Base-by-base conservation (phyloP, 164 flowering plant species). In the Aristolochia fimbriata region DNA sequence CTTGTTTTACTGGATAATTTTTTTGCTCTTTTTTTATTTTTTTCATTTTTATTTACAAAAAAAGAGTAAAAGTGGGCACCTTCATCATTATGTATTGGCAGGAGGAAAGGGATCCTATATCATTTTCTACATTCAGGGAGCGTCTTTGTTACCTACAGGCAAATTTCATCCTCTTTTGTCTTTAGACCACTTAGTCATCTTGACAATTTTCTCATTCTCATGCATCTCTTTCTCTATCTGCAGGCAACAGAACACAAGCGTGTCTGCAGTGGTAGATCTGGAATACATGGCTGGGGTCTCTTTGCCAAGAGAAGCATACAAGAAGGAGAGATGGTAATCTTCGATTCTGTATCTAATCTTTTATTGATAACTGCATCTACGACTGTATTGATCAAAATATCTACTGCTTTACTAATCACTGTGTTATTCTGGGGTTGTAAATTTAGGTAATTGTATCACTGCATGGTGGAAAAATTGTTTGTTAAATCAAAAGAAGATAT, bases 251-350 rank as follows among this genome's bases (percentile, higher is more conserved):
- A 90, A 75, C 78, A 77, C 50, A 78, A 80, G 51, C 77, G 88
- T 58, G 91, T 88, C 58, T 88, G 96, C 80, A 83, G 85, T 69
- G 99, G 99, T 58, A 76, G 83, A 82, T 94, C 99, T 65, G 93
- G 91, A 41, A 88, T 94, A 76, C 99, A 94, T 74, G 93, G 97
- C 43, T 91, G 99, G 97, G 97, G 99, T 51, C 97, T 94, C 46
- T 94, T 94, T 73, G 97, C 99, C 41, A 85, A 88, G 19, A 70
- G 78, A 60, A 71, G 76, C 58, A 88, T 94, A 71, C 95, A 80
- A 69, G 99, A 90, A 83, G 99, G 99, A 74, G 96, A 90, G 68
- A 94, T 94, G 99, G 99, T 88, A 76, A 51, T 15, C 50, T 14
- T 37, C 51, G 58, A 31, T 37, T 37, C 43, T 37, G 43, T 7